Percentiles rank a stretch among this genome's conserved stretches.
phyloP scores from a whole-genome alignment of 2,329 filamentous ascomycete genomes.

The Fusarium metavorans region DNA sequence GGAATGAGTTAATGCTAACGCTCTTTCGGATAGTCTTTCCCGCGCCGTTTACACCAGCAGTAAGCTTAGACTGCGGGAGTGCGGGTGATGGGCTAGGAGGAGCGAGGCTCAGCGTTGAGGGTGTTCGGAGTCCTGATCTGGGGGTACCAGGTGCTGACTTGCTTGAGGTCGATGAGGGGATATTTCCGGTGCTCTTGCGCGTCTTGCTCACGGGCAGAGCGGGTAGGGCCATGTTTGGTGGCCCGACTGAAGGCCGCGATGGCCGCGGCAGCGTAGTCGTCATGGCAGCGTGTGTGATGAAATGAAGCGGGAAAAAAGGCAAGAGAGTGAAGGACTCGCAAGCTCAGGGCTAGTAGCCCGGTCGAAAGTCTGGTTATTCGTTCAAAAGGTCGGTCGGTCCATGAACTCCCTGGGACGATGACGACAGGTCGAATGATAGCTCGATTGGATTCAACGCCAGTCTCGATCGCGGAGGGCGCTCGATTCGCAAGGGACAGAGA shows the following conservation, averaged over 20 bases:
- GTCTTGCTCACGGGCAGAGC: slow-evolving; percentile 80
- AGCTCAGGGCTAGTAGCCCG: slow-evolving; percentile 33
- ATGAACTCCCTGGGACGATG: slow-evolving; percentile 41
- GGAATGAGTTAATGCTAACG: slow-evolving; percentile 94
- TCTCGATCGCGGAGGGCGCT: slow-evolving; percentile 6
- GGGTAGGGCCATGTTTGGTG: slow-evolving; percentile 78
- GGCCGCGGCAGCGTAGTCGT: slow-evolving; percentile 73
- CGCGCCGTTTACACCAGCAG: slow-evolving; percentile 67
- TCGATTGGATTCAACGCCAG: slow-evolving; percentile 31
- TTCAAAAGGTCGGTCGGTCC: slow-evolving; percentile 43
- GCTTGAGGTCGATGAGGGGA: slow-evolving; percentile 51
- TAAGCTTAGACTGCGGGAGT: slow-evolving; percentile 67
- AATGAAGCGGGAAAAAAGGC: slow-evolving; percentile 15
- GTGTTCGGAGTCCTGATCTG: slow-evolving; percentile 69
- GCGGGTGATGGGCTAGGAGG: slow-evolving; percentile 67
- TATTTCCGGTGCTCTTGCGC: slow-evolving; percentile 71
- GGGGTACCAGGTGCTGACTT: slow-evolving; percentile 62
- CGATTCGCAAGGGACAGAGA: slow-evolving; percentile 2
- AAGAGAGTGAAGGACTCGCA: slow-evolving; percentile 33
- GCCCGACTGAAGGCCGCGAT: slow-evolving; percentile 75
- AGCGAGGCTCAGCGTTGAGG: slow-evolving; percentile 66
- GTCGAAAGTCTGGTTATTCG: slow-evolving; percentile 35
- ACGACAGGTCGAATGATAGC: slow-evolving; percentile 19
- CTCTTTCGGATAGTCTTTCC: slow-evolving; percentile 84
- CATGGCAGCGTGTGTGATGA: slow-evolving; percentile 36